Conservation (phyloP, 768 basidiomycete genomes). For the Leccinum aurantiacum region DNA sequence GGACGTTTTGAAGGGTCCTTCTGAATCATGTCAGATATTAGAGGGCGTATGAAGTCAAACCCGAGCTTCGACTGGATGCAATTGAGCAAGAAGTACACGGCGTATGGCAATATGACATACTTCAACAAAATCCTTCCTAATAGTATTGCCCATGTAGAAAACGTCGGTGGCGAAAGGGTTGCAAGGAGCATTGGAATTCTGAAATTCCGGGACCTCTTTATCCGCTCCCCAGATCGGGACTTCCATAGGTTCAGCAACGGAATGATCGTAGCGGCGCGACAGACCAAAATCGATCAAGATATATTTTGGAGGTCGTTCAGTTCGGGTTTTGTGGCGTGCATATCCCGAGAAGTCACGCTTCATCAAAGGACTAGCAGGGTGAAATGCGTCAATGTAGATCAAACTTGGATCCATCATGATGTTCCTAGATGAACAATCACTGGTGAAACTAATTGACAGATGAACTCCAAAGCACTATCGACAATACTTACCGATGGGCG, state of each 20-base stretch:
- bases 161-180: neutral
- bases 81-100: no score
- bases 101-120: no score
- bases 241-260: neutral
- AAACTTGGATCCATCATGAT: neutral
- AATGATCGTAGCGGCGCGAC: neutral
- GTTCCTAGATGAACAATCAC: neutral
- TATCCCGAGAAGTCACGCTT: neutral
- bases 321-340: no score
- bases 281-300: neutral
- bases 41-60: neutral
- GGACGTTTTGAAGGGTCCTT: conserved; percentile 37
- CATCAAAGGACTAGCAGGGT: neutral
- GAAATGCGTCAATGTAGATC: neutral
- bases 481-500: neutral
- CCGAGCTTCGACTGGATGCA: no score
- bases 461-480: neutral
- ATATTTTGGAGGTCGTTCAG: no score
- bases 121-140: no score
- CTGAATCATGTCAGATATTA: conserved; percentile 34
- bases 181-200: neutral
- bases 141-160: neutral
- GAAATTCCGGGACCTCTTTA: neutral
- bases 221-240: neutral
- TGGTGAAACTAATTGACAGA: neutral